A percentile compares a stretch with the other conserved stretches of the same genome.
Conservation (phyloP, 2,329 filamentous ascomycete genomes). For the Stagonosporopsis vannaccii region DNA sequence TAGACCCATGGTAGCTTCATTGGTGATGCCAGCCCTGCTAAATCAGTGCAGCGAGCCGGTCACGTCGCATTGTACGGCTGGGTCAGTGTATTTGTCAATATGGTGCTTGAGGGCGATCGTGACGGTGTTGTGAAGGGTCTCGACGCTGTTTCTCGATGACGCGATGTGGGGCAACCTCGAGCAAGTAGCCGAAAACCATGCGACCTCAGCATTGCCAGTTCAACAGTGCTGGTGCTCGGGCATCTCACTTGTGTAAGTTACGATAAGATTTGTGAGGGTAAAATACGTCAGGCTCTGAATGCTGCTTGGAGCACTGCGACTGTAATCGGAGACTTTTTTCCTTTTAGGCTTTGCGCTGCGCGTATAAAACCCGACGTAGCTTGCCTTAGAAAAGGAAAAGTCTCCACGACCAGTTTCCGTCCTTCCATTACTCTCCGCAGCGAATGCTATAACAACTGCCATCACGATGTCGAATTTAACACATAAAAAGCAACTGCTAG, state of each 20-base stretch:
- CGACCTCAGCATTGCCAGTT: not conserved
- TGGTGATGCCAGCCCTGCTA: not conserved
- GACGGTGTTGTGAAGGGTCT: constrained; percentile 1
- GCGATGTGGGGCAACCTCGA: constrained; percentile 4
- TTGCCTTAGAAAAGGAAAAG: no score
- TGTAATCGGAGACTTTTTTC: not conserved
- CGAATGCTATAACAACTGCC: no score
- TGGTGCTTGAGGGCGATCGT: not conserved
- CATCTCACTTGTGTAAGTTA: no score
- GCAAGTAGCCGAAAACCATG: constrained; percentile 1
- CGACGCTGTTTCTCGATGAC: not conserved
- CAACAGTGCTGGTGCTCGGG: no score
- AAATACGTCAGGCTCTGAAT: no score
- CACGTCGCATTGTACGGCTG: not conserved
- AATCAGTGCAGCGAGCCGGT: not conserved
- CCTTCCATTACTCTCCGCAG: no score
- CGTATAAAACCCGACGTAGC: no score
- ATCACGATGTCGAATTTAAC: no score
- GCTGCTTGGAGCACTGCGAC: not conserved
- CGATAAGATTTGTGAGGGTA: no score
- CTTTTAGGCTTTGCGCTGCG: no score
- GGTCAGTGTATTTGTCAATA: not conserved
- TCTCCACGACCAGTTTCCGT: no score
- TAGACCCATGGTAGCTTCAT: not conserved
- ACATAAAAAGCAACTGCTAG: no score